Percentiles rank a stretch among this genome's conserved stretches.
phyloP scores from a whole-genome alignment of 106 monocot genomes.

The Vanilla planifolia region DNA sequence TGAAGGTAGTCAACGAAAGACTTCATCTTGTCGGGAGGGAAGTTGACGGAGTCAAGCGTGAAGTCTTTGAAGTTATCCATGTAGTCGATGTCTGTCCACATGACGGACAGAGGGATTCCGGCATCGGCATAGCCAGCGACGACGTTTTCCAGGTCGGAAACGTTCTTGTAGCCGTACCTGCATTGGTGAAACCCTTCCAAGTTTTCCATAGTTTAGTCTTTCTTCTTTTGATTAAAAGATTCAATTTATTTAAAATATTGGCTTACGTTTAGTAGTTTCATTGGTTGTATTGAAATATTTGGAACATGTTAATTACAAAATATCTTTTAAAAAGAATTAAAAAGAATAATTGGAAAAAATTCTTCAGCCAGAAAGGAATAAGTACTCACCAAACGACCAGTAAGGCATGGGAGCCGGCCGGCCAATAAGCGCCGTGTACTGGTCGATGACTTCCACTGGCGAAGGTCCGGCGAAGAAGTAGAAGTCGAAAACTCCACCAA shows the following conservation, averaged over 20 bases:
- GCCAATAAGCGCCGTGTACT: slow-evolving; percentile 47
- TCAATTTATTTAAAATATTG: too few relatives aligned
- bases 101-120: slow-evolving; percentile 55
- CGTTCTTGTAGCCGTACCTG: slow-evolving; percentile 59
- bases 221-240: too few relatives aligned
- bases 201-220: background rate
- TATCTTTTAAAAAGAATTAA: too few relatives aligned
- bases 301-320: too few relatives aligned
- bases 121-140: slow-evolving; percentile 50
- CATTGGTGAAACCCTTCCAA: slow-evolving; percentile 73
- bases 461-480: slow-evolving; percentile 47
- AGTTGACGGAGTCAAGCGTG: slow-evolving; percentile 69
- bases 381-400: slow-evolving; percentile 61
- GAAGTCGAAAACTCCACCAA: slow-evolving; percentile 41
- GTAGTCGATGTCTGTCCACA: slow-evolving; percentile 83
- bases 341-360: too few relatives aligned
- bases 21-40: slow-evolving; percentile 45
- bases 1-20: slow-evolving; percentile 48
- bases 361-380: too few relatives aligned
- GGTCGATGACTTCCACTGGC: slow-evolving; percentile 27
- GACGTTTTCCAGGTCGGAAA: slow-evolving; percentile 50
- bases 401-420: slow-evolving; percentile 46
- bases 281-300: too few relatives aligned
- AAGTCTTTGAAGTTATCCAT: slow-evolving; percentile 83
- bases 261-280: too few relatives aligned